Conservation (phyloP, 495 filamentous ascomycete genomes). For the Parmelia sp. region DNA sequence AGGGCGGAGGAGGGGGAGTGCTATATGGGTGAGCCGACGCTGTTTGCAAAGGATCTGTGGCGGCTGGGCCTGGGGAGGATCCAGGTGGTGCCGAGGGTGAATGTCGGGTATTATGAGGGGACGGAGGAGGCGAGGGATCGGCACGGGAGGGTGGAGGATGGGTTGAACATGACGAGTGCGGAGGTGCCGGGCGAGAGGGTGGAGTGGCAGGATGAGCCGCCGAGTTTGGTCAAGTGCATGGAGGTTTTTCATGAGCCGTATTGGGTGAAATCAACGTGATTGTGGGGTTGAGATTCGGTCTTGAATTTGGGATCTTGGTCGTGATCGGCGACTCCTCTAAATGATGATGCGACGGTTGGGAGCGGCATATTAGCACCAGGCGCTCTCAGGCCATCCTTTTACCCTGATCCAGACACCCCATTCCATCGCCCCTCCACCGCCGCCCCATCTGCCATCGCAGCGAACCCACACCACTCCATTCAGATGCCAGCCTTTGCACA, state of each 20-base stretch:
- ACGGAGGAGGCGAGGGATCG: neutral
- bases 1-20: constrained; percentile 37
- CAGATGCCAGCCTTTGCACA: no score
- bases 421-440: no score
- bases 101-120: neutral
- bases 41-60: constrained; percentile 49
- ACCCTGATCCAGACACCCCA: neutral
- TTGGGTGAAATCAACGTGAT: neutral
- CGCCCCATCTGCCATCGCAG: no score
- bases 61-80: constrained; percentile 40
- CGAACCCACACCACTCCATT: no score
- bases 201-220: neutral
- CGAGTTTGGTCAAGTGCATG: constrained; percentile 1
- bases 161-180: neutral
- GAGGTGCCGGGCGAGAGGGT: neutral
- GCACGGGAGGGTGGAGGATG: neutral
- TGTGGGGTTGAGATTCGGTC: no score
- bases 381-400: neutral
- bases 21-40: constrained; percentile 40
- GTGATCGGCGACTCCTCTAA: neutral
- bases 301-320: no score
- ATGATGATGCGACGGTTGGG: neutral
- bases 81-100: constrained; percentile 37
- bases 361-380: neutral
- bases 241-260: neutral